Base-by-base conservation (phyloP, 768 basidiomycete species). In the Tremella fuciformis region DNA sequence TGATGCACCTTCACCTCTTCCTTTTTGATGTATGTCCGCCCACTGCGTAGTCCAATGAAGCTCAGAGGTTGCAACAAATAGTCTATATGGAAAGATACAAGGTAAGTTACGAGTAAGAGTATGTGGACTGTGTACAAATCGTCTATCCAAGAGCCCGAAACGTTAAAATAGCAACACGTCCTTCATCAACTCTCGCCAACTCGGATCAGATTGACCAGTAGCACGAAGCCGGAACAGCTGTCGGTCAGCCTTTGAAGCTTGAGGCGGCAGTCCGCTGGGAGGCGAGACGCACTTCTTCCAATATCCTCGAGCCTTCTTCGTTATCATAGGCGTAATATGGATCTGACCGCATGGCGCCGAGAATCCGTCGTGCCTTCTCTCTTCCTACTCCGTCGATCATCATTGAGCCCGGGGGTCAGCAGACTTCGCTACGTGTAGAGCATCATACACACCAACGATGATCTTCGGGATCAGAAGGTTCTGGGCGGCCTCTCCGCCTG, bases 381-480 rank as follows among this genome's bases (percentile, higher is more conserved):
- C 26, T 39, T 41, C 41, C 48, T 4, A 21, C 40, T 34, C 15
- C 39, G 13, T 56, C 54, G 13, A 50, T 22, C 59, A 61, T 42
- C 18, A 61, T 40, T 7, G 59, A 61, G 15, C 59, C 59, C 52
- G 37, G 13, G 9, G 18, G 13, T 19, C 29, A 34, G 11, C 29
- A 34, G 11, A 34, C 6, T 34, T 11, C 4, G 29, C 29, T 4
- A 34, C 6, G 29, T 11, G 29, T 34, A 34, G 11, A 34, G 16
- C 1, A 9, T 2, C 13, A 13, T 22, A 54, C 58, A 44, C 46
- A 18, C 58, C 58, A 13, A 59, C 26, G 19, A 60, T 60, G 16
- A 60, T 22, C n/a, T 37, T 60, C 6, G 59, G 59, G 13, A 56
- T 26, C n/a, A 60, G 44, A 8, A 60, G 48, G 19, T 47, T 50